A percentile compares a stretch with the other conserved stretches of the same genome.
Conservation (phyloP, 208 protist genomes). For the Wallacemonas sp. region DNA sequence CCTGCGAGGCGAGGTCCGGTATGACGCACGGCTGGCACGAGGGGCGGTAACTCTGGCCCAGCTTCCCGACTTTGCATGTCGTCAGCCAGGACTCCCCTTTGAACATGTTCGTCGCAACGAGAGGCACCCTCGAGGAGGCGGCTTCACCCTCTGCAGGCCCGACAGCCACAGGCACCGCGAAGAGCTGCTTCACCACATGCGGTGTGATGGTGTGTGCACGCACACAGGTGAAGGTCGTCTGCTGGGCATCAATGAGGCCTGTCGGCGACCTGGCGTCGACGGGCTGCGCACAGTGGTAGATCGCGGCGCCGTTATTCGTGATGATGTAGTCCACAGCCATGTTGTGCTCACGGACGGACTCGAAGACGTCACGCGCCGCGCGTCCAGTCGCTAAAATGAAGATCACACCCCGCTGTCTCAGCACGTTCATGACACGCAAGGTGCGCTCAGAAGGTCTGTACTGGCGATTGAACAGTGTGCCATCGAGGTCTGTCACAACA, state of each 20-base stretch:
- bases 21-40: conserved; percentile 33
- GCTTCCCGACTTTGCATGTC: conserved; percentile 8
- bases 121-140: no score
- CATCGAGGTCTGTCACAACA: conserved; percentile 31
- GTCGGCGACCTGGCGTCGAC: no score
- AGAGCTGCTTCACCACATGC: conserved; percentile 18
- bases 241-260: no score
- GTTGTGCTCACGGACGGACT: conserved; percentile 23
- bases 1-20: conserved; percentile 11
- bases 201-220: conserved; percentile 19
- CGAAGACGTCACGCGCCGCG: conserved; percentile 32
- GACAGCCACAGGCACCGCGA: conserved; percentile 10
- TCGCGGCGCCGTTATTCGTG: conserved; percentile 41
- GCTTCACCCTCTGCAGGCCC: not conserved
- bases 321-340: conserved; percentile 35
- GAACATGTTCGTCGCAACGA: conserved; percentile 30
- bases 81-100: conserved; percentile 37
- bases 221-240: conserved; percentile 16
- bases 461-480: conserved; percentile 23
- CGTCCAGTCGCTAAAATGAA: conserved; percentile 43
- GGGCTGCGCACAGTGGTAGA: conserved; percentile 10
- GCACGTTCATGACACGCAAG: not conserved
- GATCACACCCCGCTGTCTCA: not conserved
- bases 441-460: conserved; percentile 23
- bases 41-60: conserved; percentile 26